Base-by-base conservation (phyloP, 495 filamentous ascomycete species). In the Neurospora tetrasperma region DNA sequence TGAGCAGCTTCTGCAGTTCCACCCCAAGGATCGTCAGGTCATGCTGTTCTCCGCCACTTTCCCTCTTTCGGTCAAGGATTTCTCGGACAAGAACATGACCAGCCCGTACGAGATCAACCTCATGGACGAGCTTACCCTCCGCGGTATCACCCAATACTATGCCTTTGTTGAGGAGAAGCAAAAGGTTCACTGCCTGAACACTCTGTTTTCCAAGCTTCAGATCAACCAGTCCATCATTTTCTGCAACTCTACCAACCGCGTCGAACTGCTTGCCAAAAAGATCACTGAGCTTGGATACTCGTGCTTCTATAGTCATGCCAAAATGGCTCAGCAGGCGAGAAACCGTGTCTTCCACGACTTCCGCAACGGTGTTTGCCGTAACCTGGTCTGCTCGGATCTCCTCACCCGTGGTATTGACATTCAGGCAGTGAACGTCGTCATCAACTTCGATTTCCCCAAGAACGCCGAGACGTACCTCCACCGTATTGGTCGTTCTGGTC, bases 161-260 rank as follows among this genome's bases (percentile, higher is more conserved):
- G 96, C 96, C 20, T 99, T 97, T 75, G 96, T 99, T 69, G 96
- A 98, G 81, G 96, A 99, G 84, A 98, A 97, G 84, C 94, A 97
- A 81, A 99, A 99, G 83, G 96, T 99, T 10, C 96, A 98, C 84
- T 99, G 96, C 81, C 85, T 99, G 46, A 99, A 99, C 84, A 99
- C 96, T 1, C 90, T 99, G 48, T 99, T 99, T 86, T 96, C 93
- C 71, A 97, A 97, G 83, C 89, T 99, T 14, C 96, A 98, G 82
- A 99, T 99, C 83, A 99, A 99, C 82, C 96, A 99, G 85, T 98
- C 96, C 69, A 99, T 99, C 84, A 99, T 99, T 78, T 99, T 99
- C 85, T 99, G 96, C 86, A 99, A 99, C 81, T 98, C 96, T 48
- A 98, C 96, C 48, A 98, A 97, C 79, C 94, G 96, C 62, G 96